A percentile compares a stretch with the other conserved stretches of the same genome.
phyloP scores from a whole-genome alignment of 2,329 filamentous ascomycete genomes.

The Colletotrichum brevisporum region DNA sequence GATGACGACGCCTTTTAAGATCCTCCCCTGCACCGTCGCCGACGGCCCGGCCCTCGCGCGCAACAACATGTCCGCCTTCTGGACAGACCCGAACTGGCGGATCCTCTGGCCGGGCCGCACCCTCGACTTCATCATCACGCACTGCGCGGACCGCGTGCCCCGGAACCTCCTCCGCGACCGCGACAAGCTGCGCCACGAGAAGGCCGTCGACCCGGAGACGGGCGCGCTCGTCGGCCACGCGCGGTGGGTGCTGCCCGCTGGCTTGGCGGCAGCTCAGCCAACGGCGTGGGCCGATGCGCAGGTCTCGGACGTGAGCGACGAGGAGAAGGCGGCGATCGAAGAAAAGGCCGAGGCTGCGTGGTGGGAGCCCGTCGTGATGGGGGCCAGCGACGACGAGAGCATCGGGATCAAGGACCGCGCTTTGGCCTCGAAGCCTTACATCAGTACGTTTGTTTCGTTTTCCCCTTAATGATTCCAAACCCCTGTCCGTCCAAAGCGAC shows the following conservation, averaged over 20 bases:
- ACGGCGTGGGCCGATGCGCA: conserved; percentile 35
- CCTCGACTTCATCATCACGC: conserved; percentile 36
- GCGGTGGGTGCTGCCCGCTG: conserved; percentile 43
- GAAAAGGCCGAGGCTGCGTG: conserved; percentile 28
- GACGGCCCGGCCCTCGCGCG: conserved; percentile 42
- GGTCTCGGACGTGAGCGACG: conserved; percentile 37
- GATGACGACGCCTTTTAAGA: background rate
- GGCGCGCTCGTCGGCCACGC: conserved; percentile 44
- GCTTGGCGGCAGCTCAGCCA: background rate
- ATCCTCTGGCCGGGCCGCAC: conserved; percentile 37
- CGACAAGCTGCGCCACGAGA: conserved; percentile 42
- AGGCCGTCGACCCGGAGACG: conserved; percentile 43
- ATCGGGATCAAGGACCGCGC: conserved; percentile 27
- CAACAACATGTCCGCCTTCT: conserved; percentile 46
- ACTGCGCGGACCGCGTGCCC: conserved; percentile 35
- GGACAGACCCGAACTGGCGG: conserved; percentile 43
- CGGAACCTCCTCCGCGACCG: conserved; percentile 42
- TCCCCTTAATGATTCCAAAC: background rate
- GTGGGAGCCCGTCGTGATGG: conserved; percentile 33
- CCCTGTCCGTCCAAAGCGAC: too few species aligned
- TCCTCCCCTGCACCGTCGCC: conserved; percentile 40
- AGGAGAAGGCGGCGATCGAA: conserved; percentile 30
- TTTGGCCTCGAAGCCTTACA: conserved; percentile 33
- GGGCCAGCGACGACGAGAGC: conserved; percentile 32
- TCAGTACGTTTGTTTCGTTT: conserved; percentile 29